Conservation (phyloP, 2,329 filamentous ascomycete genomes). For the Fusarium mundagurra region DNA sequence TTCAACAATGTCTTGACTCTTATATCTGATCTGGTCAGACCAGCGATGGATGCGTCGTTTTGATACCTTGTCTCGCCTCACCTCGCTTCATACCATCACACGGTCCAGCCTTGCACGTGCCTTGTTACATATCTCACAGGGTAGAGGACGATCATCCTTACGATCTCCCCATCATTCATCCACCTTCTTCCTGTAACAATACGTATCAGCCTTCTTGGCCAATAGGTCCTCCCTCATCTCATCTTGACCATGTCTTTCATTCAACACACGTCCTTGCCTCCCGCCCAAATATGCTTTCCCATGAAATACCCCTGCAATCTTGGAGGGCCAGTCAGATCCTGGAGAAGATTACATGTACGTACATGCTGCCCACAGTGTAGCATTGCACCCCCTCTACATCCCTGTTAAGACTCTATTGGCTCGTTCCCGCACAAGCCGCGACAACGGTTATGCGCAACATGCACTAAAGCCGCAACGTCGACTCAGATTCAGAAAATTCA, state of each 20-base stretch:
- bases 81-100: conserved; percentile 23
- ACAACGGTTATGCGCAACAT: conserved; percentile 65
- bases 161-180: conserved; percentile 37
- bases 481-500: conserved; percentile 53
- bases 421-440: conserved; percentile 48
- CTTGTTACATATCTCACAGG: conserved; percentile 36
- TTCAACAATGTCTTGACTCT: conserved; percentile 16
- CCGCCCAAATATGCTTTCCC: conserved; percentile 30
- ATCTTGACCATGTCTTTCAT: conserved; percentile 30
- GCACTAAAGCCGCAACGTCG: conserved; percentile 59
- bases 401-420: conserved; percentile 51
- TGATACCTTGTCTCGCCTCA: conserved; percentile 31
- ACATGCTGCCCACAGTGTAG: conserved; percentile 18
- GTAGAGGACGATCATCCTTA: conserved; percentile 40
- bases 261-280: conserved; percentile 28
- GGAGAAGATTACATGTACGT: conserved; percentile 9
- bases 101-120: conserved; percentile 12
- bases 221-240: conserved; percentile 33
- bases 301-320: conserved; percentile 24
- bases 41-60: conserved; percentile 5
- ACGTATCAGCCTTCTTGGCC: conserved; percentile 12
- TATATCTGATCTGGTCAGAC: conserved; percentile 10
- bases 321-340: conserved; percentile 16
- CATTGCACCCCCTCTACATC: conserved; percentile 42
- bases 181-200: conserved; percentile 14